Percentiles rank a stretch among this genome's conserved stretches.
Conservation (phyloP, 176 grass and related monocot genomes). For the Triticum aestivum region DNA sequence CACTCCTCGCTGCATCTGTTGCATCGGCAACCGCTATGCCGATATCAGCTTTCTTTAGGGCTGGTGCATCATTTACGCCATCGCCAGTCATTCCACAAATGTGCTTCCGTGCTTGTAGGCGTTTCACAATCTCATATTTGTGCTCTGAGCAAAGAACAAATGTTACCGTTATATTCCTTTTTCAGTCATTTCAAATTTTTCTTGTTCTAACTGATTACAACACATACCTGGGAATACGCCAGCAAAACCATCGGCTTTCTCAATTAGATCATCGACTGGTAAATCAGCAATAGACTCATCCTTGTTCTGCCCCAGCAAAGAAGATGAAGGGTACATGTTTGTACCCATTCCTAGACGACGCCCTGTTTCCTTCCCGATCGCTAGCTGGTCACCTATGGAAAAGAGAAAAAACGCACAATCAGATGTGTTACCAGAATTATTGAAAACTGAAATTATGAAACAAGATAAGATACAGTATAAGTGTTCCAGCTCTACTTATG, state of each 20-base stretch:
- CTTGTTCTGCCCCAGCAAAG: constrained; percentile 55
- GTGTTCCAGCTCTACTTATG: neutral
- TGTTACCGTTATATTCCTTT: neutral
- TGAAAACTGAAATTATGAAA: neutral
- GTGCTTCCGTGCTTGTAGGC: constrained; percentile 61
- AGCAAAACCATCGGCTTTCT: neutral
- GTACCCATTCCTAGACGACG: constrained; percentile 61
- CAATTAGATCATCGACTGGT: constrained; percentile 46
- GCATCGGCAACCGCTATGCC: constrained; percentile 64
- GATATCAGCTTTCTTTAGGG: constrained; percentile 65
- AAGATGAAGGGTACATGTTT: constrained; percentile 63
- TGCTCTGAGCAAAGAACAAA: constrained; percentile 37
- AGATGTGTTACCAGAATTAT: neutral
- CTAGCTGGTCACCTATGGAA: constrained; percentile 48
- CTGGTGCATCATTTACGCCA: constrained; percentile 65
- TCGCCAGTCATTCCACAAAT: constrained; percentile 69
- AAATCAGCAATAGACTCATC: constrained; percentile 55
- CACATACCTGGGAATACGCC: no score
- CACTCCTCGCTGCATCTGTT: constrained; percentile 58
- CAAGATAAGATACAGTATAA: neutral
- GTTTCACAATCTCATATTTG: constrained; percentile 66
- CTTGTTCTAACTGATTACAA: no score
- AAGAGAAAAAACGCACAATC: neutral
- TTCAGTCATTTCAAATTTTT: neutral
- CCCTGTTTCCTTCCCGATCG: constrained; percentile 56